Evolutionary conservation across 164 flowering plant genomes (phyloP).

Genomic region (Magnolia changhungtana): DNA sequence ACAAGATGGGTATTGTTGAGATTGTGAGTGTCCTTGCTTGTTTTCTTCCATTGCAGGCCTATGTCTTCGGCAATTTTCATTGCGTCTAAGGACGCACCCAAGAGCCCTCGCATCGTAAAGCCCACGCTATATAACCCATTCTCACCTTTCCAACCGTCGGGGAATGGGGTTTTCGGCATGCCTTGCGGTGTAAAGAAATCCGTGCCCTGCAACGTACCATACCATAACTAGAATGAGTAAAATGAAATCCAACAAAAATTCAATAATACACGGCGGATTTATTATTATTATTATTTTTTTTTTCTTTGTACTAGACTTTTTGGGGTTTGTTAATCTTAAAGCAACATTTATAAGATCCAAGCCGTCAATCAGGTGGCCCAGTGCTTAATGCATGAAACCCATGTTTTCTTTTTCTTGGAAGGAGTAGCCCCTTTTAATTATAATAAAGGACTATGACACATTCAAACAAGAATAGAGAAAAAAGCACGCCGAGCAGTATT

Average conservation of each 20-base stretch:
- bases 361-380: too few relatives aligned
- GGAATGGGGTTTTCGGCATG: slow-evolving; percentile 80
- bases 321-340: too few relatives aligned
- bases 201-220: slow-evolving; percentile 35
- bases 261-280: not conserved
- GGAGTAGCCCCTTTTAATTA: too few relatives aligned
- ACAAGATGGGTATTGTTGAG: slow-evolving; percentile 5
- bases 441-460: too few relatives aligned
- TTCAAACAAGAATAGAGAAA: too few relatives aligned
- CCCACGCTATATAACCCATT: slow-evolving; percentile 80
- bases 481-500: too few relatives aligned
- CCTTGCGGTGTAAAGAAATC: slow-evolving; percentile 78
- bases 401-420: too few relatives aligned
- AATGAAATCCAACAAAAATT: too few relatives aligned
- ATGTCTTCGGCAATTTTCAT: slow-evolving; percentile 65
- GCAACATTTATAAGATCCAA: too few relatives aligned
- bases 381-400: too few relatives aligned
- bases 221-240: not conserved
- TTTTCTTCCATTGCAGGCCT: slow-evolving; percentile 48
- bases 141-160: slow-evolving; percentile 80
- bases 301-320: too few relatives aligned
- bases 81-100: slow-evolving; percentile 75
- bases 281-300: too few relatives aligned
- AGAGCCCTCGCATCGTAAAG: slow-evolving; percentile 73
- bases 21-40: slow-evolving; percentile 11